These are phyloP conservation scores for Phlegmacium glaucopus DNA, from an alignment of 768 basidiomycete species.

Conservation along the genomic window DNA sequence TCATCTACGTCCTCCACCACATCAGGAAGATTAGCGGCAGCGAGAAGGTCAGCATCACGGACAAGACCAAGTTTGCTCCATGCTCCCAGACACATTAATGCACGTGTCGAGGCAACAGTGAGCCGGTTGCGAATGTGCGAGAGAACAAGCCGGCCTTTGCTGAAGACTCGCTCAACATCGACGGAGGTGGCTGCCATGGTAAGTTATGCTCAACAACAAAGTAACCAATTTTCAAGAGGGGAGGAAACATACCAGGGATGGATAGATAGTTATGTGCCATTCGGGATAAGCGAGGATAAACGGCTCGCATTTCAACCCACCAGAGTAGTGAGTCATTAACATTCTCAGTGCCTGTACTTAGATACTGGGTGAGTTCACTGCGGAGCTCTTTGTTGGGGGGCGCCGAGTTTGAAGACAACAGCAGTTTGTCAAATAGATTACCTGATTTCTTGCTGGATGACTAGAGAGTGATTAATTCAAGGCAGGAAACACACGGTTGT, in stretches of 20 bases:
- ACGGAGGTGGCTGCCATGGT: constrained; percentile 21
- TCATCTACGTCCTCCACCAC: constrained; percentile 9
- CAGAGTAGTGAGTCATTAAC: constrained; percentile 19
- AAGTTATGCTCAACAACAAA: not conserved
- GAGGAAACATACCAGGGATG: constrained; percentile 23
- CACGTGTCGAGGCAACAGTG: constrained; percentile 13
- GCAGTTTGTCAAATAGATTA: not conserved
- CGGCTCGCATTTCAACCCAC: constrained; percentile 18
- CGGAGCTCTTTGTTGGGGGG: not conserved
- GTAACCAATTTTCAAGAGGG: too few species aligned
- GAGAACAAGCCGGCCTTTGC: constrained; percentile 23
- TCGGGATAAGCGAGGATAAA: constrained; percentile 21
- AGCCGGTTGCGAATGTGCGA: constrained; percentile 22
- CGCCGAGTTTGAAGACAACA: not conserved
- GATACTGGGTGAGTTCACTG: constrained; percentile 22
- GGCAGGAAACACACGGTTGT: not conserved
- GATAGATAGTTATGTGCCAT: constrained; percentile 31
- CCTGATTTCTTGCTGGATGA: not conserved
- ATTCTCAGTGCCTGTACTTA: constrained; percentile 16
- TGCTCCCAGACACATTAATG: constrained; percentile 23
- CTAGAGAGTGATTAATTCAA: not conserved
- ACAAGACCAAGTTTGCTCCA: constrained; percentile 21
- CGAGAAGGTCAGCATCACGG: constrained; percentile 15
- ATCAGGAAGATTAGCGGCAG: constrained; percentile 11
- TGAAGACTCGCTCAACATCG: constrained; percentile 26